Base-by-base conservation (phyloP, 768 basidiomycete genomes). In the Leccinum boreale region DNA sequence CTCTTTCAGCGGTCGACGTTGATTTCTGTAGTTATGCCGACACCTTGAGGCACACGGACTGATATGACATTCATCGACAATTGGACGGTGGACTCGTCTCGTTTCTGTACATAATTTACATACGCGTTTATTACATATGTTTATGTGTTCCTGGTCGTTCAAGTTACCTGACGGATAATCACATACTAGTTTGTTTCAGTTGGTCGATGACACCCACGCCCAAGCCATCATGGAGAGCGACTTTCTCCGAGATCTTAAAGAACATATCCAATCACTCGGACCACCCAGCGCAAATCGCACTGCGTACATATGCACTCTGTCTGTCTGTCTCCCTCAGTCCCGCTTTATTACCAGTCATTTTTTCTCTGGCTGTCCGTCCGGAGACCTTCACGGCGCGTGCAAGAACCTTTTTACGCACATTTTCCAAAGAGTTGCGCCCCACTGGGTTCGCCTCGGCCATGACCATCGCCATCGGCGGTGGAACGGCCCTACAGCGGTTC, bases 371-470 rank as follows among this genome's bases (percentile, higher is more conserved):
- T 11, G 49, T 60, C 26, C 70, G 60, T 59, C 58, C 64, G 49
- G 62, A 65, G 23, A 57, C 56, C 8, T 62, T 79, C 44, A 61
- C 63, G 58, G 31, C 45, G 8, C 64, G 53, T 17, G 45, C 49
- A 33, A 39, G 12, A 2, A 12, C 21, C 23, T 54, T 73, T 45
- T 57, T 58, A 55, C 71, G 75, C 49, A 68, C 84, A 12, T 70
- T 92, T 9, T 73, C 64, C 54, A 79, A 81, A 42, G 88, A 91
- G 65, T 69, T 89, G 11, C 78, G 80, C 8, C 60, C 78, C 36
- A 83, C 82, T 56, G 84, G 88, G 14, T 89, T 92, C 68, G 86
- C 90, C 6, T 86, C 81, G 56, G 81, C 87, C 28, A 80, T 90
- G 54, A 83, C 88, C 0, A 65, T 82, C 6, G 70, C 84, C 15